Evolutionary conservation across 495 filamentous ascomycete species (phyloP), one percentile per base, ranked within the genome.

Genomic region (Recurvomyces mirabilis): DNA sequence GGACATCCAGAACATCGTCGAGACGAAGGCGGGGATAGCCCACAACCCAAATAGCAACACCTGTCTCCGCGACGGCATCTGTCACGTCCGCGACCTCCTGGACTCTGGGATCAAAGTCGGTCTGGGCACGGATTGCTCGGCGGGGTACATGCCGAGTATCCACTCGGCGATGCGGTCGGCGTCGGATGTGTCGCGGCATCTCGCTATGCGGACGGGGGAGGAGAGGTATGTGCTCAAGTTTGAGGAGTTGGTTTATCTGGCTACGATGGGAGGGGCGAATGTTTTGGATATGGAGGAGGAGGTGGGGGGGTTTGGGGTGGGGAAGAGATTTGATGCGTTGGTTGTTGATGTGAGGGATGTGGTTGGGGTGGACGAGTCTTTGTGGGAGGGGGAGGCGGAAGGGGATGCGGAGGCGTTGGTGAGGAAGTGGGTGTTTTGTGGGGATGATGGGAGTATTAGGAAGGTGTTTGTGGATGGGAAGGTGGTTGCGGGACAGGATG

Each of bases 341-440:
- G 3, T 48, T n/a, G 26, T 48, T 9, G 45, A 48, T 34, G 45
- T 36, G 4, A 24, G 35, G 36, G 45, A 24, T 6, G 31, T 41
- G 4, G 41, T 48, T 25, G 41, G 38, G n/a, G 45, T 39, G 21
- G 29, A 48, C 19, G 12, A 14, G 22, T 7, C 3, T 11, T 9
- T 46, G 3, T 46, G 43, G 43, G 32, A 45, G 43, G 32, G 37
- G 13, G 21, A 39, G 7, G 25, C 21, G 1, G 22, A 38, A 2
- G 33, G 17, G 3, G 45, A 41, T 33, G 45, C 20, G 13, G 36
- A 41, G 38, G 45, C 37, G 4, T 41, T 48, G 45, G 36, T 48
- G 45, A 48, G 41, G 45, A 48, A 48, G 28, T 48, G 45, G 45
- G 45, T 46, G 15, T 46, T 46, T 19, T 31, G 31, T 14, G 43